Percentiles rank a stretch among this genome's conserved stretches.
These are phyloP conservation scores for Phytophthora pluvialis DNA, from an alignment of 352 stramenopile species.

Conservation along the genomic window DNA sequence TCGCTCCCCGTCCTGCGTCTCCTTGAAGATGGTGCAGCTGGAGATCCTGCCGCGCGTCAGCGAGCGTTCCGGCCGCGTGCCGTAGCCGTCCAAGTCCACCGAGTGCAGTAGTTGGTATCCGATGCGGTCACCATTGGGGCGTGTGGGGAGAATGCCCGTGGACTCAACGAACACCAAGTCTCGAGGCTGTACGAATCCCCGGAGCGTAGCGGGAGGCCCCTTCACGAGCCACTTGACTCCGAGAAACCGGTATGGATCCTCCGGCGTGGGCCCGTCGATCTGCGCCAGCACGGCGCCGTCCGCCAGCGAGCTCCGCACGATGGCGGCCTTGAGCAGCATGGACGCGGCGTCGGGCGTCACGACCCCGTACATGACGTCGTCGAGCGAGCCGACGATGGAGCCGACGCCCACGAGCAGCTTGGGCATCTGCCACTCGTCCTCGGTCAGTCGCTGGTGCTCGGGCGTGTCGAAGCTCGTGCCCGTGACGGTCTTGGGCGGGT, in stretches of 20 bases:
- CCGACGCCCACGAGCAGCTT: conserved; percentile 55
- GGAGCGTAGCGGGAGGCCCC: conserved; percentile 33
- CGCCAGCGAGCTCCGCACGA: conserved; percentile 41
- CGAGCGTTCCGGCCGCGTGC: conserved; percentile 26
- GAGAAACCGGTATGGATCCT: conserved; percentile 51
- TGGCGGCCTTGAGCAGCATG: conserved; percentile 51
- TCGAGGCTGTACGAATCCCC: conserved; percentile 39
- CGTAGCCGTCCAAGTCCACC: conserved; percentile 43
- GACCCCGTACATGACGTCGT: conserved; percentile 70
- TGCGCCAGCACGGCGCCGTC: conserved; percentile 47
- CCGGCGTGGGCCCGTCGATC: conserved; percentile 35
- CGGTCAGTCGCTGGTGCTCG: conserved; percentile 39
- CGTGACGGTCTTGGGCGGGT: conserved; percentile 35
- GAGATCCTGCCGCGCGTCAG: conserved; percentile 49
- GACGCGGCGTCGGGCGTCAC: conserved; percentile 40
- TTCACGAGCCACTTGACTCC: conserved; percentile 65
- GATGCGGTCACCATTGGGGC: conserved; percentile 36
- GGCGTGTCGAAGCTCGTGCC: conserved; percentile 34
- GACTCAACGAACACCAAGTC: conserved; percentile 55
- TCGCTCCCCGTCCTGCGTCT: conserved; percentile 24
- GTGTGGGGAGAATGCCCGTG: conserved; percentile 33
- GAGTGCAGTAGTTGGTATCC: conserved; percentile 55
- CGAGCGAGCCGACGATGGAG: conserved; percentile 53
- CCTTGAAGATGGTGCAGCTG: conserved; percentile 48
- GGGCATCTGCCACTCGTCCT: conserved; percentile 49